Conservation (phyloP, 768 basidiomycete genomes). For the Amanita molliuscula region DNA sequence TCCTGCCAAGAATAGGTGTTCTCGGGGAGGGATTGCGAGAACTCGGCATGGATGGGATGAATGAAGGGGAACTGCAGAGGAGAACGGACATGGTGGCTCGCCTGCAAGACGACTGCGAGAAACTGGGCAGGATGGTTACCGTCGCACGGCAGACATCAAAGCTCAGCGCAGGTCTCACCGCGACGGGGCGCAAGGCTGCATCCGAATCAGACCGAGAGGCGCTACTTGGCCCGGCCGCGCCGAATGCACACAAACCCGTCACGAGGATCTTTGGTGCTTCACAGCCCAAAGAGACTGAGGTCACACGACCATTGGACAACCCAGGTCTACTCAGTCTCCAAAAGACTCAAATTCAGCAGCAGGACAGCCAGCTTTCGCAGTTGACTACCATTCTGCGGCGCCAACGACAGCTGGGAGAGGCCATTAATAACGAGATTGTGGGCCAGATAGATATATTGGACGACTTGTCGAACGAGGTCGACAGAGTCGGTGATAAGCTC, state of each 20-base stretch:
- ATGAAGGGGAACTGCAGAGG: constrained; percentile 85
- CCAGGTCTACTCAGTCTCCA: constrained; percentile 74
- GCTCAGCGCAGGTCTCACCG: constrained; percentile 16
- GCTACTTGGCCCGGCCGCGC: constrained; percentile 33
- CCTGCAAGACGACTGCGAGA: constrained; percentile 86
- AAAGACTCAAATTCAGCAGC: constrained; percentile 68
- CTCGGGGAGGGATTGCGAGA: constrained; percentile 61
- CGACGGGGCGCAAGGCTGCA: constrained; percentile 28
- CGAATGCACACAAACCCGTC: constrained; percentile 31
- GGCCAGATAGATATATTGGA: constrained; percentile 84
- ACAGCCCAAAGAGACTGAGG: constrained; percentile 60
- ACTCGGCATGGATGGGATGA: constrained; percentile 62
- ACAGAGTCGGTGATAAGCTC: constrained; percentile 69
- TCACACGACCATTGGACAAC: constrained; percentile 83
- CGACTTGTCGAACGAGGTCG: constrained; percentile 65
- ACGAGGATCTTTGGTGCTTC: constrained; percentile 74
- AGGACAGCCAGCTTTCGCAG: constrained; percentile 74
- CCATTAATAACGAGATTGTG: constrained; percentile 74
- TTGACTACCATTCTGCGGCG: constrained; percentile 75
- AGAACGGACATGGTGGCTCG: constrained; percentile 83
- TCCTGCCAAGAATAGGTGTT: constrained; percentile 61
- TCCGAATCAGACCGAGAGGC: constrained; percentile 55
- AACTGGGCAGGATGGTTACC: constrained; percentile 77
- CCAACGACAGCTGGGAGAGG: constrained; percentile 79
- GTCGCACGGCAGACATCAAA: constrained; percentile 51